Conservation (phyloP, 78 protist species). For the Salpingoeca rosetta region DNA sequence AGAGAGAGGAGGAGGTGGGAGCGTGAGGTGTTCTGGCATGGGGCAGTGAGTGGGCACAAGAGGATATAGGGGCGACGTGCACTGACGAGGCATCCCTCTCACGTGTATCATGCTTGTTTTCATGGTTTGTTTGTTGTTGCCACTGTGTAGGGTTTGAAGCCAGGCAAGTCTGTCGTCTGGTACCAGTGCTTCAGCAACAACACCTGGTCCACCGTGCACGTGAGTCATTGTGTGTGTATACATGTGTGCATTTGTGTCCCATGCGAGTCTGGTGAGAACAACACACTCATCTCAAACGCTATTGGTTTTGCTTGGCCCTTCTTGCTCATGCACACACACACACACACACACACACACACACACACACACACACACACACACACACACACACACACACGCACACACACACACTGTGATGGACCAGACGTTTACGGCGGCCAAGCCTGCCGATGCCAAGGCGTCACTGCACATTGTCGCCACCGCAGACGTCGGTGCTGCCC, state of each 20-base stretch:
- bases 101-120: too few relatives aligned
- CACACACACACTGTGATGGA: neutral
- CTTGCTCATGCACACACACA: neutral
- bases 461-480: neutral
- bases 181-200: too few relatives aligned
- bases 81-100: too few relatives aligned
- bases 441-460: neutral
- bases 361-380: neutral
- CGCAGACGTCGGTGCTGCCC: neutral
- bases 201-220: too few relatives aligned
- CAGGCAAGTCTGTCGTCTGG: too few relatives aligned
- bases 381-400: neutral
- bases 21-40: too few relatives aligned
- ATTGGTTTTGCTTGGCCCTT: neutral
- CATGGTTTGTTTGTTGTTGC: too few relatives aligned
- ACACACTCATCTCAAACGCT: neutral
- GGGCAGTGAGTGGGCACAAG: too few relatives aligned
- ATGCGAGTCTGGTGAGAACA: neutral
- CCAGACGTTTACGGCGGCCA: neutral
- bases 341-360: neutral
- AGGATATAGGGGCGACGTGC: too few relatives aligned
- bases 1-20: too few relatives aligned
- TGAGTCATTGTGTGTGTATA: too few relatives aligned
- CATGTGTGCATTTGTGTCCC: neutral
- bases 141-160: too few relatives aligned